These are phyloP conservation scores for Solanum aculeatissimum DNA, from an alignment of 305 asterid species.

Conservation along the genomic window DNA sequence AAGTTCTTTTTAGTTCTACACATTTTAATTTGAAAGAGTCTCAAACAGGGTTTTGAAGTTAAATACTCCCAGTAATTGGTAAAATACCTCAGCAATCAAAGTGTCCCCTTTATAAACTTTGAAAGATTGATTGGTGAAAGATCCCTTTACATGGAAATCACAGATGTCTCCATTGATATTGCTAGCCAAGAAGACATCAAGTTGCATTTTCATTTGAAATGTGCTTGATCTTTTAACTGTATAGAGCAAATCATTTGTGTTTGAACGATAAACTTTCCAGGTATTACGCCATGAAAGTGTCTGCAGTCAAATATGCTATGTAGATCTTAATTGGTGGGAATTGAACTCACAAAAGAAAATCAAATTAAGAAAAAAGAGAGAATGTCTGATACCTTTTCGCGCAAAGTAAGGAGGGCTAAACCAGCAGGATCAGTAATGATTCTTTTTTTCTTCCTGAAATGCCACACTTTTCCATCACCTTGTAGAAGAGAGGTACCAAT, in stretches of 20 bases:
- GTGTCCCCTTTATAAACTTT: constrained; percentile 29
- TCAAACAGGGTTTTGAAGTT: neutral
- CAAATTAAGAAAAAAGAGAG: neutral
- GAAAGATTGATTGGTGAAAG: constrained; percentile 28
- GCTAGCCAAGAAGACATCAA: constrained; percentile 33
- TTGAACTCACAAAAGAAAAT: neutral
- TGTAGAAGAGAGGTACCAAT: constrained; percentile 15
- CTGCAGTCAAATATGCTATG: neutral
- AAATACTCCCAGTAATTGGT: neutral
- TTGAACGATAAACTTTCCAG: constrained; percentile 29
- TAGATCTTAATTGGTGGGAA: neutral
- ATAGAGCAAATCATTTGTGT: constrained; percentile 21
- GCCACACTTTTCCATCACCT: constrained; percentile 29
- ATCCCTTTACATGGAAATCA: constrained; percentile 33
- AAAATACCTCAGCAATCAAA: constrained; percentile 27
- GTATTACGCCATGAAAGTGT: constrained; percentile 12
- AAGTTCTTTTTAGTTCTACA: neutral
- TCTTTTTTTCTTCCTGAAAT: constrained; percentile 22
- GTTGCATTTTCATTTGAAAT: constrained; percentile 26
- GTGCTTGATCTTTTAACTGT: constrained; percentile 21
- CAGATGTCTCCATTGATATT: constrained; percentile 9
- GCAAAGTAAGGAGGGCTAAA: constrained; percentile 17
- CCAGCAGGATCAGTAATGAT: constrained; percentile 18
- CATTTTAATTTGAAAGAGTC: neutral
- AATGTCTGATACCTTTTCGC: constrained; percentile 11